These are phyloP conservation scores for Alternaria gansuensis DNA, from an alignment of 2,329 filamentous ascomycete genomes.

Conservation along the genomic window DNA sequence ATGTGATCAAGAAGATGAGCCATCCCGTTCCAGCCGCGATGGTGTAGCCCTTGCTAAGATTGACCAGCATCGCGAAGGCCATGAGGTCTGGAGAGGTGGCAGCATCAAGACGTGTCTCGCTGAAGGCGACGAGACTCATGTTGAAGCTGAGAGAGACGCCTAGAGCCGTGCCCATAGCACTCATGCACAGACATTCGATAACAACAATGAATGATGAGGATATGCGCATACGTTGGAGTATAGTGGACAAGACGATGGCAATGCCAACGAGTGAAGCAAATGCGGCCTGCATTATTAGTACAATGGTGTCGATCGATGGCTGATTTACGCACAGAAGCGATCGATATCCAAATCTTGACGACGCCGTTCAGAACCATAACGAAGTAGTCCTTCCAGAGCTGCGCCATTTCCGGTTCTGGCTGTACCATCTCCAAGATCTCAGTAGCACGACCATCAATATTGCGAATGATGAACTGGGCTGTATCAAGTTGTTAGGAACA, in stretches of 20 bases:
- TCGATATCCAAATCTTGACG: conserved; percentile 38
- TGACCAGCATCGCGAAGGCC: conserved; percentile 32
- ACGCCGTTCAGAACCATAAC: conserved; percentile 20
- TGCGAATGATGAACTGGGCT: conserved; percentile 35
- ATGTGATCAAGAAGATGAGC: conserved; percentile 29
- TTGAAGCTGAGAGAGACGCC: conserved; percentile 35
- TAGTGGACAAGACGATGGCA: conserved; percentile 30
- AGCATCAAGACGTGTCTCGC: conserved; percentile 23
- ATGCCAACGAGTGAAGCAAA: conserved; percentile 32
- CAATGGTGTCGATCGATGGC: neutral
- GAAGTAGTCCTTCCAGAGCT: conserved; percentile 37
- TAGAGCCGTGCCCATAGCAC: conserved; percentile 36
- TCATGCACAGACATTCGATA: conserved; percentile 36
- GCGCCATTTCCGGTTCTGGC: conserved; percentile 20
- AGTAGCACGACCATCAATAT: conserved; percentile 32
- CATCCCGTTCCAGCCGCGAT: conserved; percentile 30
- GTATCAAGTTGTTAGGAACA: conserved; percentile 1
- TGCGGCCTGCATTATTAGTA: conserved; percentile 31
- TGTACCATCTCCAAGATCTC: conserved; percentile 25
- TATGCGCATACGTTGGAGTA: conserved; percentile 30
- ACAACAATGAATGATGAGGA: conserved; percentile 31
- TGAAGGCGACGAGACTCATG: conserved; percentile 25
- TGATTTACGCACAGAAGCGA: conserved; percentile 34
- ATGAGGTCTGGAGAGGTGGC: conserved; percentile 28
- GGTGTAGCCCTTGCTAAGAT: conserved; percentile 34